Evolutionary conservation across 139 green algal genomes (phyloP).

Genomic region (Deuterostichococcus epilithicus): DNA sequence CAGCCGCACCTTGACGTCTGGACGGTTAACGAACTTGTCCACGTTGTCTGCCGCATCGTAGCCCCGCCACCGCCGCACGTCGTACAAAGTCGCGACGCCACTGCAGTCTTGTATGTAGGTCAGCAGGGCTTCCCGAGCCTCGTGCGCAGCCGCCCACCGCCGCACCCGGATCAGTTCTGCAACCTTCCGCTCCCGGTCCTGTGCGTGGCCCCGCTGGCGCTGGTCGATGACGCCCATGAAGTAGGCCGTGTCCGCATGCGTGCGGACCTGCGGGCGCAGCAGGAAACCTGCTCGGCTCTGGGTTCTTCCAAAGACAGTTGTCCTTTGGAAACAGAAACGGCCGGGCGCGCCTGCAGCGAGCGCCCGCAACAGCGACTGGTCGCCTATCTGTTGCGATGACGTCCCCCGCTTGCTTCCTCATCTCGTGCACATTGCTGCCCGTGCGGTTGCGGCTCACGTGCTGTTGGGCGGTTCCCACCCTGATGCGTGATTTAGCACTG

Average conservation of each 20-base stretch:
- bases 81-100: conserved; percentile 51
- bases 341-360: too few species aligned
- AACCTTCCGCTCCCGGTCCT: conserved; percentile 23
- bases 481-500: too few species aligned
- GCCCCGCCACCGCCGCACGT: conserved; percentile 37
- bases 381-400: too few species aligned
- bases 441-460: too few species aligned
- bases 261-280: conserved; percentile 43
- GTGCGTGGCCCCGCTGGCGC: conserved; percentile 24
- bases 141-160: conserved; percentile 43
- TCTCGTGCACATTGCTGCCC: too few species aligned
- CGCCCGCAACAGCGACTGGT: too few species aligned
- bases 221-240: conserved; percentile 50
- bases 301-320: too few species aligned
- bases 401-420: too few species aligned
- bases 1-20: conserved; percentile 39
- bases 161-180: conserved; percentile 27
- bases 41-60: conserved; percentile 57
- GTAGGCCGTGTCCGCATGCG: conserved; percentile 41
- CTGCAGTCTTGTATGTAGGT: conserved; percentile 10
- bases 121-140: conserved; percentile 28
- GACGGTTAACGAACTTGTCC: conserved; percentile 56
- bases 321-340: too few species aligned
- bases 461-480: too few species aligned
- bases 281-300: too few species aligned